phyloP scores from a whole-genome alignment of 768 basidiomycete genomes.

The Dacryopinax primogenitus region DNA sequence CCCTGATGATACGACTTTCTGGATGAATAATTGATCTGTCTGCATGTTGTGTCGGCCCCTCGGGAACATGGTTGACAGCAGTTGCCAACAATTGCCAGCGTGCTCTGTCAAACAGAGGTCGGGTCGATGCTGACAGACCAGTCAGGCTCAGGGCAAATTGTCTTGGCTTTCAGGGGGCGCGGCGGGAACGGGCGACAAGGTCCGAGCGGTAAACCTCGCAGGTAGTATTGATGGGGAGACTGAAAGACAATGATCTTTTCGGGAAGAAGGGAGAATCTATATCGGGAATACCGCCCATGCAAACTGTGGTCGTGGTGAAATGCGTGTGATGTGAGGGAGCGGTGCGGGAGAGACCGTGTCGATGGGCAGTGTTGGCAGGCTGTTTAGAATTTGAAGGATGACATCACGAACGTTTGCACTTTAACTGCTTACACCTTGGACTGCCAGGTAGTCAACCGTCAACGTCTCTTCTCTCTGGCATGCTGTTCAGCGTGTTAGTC shows the following conservation, averaged over 20 bases:
- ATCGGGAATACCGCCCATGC: neutral
- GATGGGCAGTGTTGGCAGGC: neutral
- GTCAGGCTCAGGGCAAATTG: neutral
- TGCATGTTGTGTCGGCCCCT: neutral
- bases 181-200: no score
- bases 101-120: neutral
- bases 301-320: neutral
- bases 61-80: neutral
- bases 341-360: neutral
- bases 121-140: neutral
- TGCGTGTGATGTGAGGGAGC: neutral
- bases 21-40: neutral
- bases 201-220: no score
- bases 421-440: neutral
- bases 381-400: neutral
- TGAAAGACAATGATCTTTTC: neutral
- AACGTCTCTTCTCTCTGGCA: neutral
- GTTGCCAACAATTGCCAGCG: neutral
- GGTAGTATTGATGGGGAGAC: constrained; percentile 1
- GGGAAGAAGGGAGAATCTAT: neutral
- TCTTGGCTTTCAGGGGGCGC: neutral
- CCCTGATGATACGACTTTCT: neutral
- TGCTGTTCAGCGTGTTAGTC: neutral
- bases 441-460: neutral
- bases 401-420: neutral